Evolutionary conservation across 2,329 filamentous ascomycete genomes (phyloP).

Genomic region (Aphanoascus verrucosus): DNA sequence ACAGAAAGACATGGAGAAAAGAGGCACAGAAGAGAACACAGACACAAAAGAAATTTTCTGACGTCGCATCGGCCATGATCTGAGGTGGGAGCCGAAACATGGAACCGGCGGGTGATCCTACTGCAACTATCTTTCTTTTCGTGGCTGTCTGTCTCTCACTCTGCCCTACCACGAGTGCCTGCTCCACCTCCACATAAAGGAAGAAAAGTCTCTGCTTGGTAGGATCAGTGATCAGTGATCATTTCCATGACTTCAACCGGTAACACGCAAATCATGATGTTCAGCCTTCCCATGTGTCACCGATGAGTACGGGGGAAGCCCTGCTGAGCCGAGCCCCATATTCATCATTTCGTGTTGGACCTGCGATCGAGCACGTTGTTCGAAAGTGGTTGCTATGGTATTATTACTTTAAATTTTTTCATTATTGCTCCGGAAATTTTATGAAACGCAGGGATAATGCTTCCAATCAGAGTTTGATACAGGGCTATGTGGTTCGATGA

Average conservation of each 20-base stretch:
- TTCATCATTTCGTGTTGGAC: too few species aligned
- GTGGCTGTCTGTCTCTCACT: neutral
- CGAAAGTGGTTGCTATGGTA: neutral
- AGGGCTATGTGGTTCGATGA: neutral
- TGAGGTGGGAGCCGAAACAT: neutral
- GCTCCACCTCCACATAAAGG: slow-evolving; percentile 1
- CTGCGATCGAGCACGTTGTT: too few species aligned
- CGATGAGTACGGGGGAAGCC: too few species aligned
- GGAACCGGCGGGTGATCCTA: slow-evolving; percentile 5
- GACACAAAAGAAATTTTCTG: neutral
- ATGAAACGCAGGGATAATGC: neutral
- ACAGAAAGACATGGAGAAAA: too few species aligned
- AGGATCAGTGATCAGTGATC: neutral
- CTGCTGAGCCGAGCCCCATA: too few species aligned
- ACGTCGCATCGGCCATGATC: neutral
- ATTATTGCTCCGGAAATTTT: neutral
- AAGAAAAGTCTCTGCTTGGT: neutral
- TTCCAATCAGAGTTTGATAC: neutral
- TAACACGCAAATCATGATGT: slow-evolving; percentile 3
- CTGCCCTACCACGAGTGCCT: neutral
- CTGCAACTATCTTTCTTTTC: slow-evolving; percentile 1
- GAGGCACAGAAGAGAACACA: neutral
- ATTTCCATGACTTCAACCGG: neutral
- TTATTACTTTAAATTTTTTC: neutral
- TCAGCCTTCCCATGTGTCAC: neutral